These are phyloP conservation scores for Scheffersomyces cryptocercus DNA, from an alignment of 1,139 yeast genomes.

Conservation along the genomic window DNA sequence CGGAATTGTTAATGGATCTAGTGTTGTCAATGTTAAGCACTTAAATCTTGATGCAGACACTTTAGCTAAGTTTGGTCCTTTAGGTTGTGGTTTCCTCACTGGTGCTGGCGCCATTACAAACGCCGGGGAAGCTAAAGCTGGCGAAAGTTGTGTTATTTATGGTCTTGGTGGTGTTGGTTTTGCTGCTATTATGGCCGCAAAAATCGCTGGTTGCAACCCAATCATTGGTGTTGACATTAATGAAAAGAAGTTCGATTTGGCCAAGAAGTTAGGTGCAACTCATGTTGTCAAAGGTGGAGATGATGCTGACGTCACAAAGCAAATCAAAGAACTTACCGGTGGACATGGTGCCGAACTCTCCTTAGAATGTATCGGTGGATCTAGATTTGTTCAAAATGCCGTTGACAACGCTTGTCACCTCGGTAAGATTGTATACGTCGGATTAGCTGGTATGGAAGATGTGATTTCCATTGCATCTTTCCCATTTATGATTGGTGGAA, in stretches of 20 bases:
- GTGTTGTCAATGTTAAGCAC: conserved; percentile 4
- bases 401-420: conserved; percentile 3
- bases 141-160: conserved; percentile 6
- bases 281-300: conserved; percentile 18
- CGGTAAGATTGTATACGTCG: conserved; percentile 7
- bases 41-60: conserved; percentile 1
- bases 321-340: conserved; percentile 21
- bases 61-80: conserved; percentile 5
- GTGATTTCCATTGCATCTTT: conserved; percentile 3
- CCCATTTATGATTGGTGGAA: conserved; percentile 8
- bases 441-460: conserved; percentile 3
- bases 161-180: conserved; percentile 54
- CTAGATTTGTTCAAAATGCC: conserved; percentile 5
- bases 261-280: conserved; percentile 44
- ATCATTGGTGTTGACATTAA: conserved; percentile 45
- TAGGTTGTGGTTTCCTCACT: conserved; percentile 9
- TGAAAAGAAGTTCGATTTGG: conserved; percentile 40
- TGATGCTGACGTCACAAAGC: conserved; percentile 20
- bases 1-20: neutral
- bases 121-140: conserved; percentile 7
- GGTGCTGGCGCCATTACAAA: conserved; percentile 7
- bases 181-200: conserved; percentile 28
- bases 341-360: conserved; percentile 7
- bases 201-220: conserved; percentile 25
- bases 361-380: conserved; percentile 7